These are phyloP conservation scores for Cucurbita maxima DNA, from an alignment of 306 rosid species.

Conservation along the genomic window DNA sequence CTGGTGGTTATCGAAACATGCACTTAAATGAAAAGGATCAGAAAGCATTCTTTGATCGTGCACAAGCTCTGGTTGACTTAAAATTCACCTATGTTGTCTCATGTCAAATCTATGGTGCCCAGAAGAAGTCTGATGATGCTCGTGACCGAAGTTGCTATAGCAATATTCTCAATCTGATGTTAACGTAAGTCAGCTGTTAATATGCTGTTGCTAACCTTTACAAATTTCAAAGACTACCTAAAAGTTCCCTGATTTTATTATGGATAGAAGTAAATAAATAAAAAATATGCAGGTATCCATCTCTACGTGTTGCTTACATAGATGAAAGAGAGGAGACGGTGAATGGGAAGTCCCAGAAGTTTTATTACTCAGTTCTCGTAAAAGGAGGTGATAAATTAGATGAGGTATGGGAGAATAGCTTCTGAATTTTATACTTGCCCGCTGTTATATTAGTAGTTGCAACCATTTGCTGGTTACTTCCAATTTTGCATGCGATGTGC, in stretches of 20 bases:
- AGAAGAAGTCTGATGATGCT: constrained; percentile 40
- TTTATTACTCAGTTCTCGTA: constrained; percentile 71
- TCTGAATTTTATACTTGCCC: constrained; percentile 1
- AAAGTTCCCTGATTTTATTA: background rate
- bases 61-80: constrained; percentile 76
- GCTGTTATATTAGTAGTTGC: background rate
- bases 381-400: constrained; percentile 88
- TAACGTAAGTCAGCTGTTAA: constrained; percentile 42
- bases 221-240: background rate
- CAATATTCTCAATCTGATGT: constrained; percentile 70
- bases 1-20: constrained; percentile 25
- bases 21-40: constrained; percentile 8
- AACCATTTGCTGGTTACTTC: background rate
- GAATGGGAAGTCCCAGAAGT: constrained; percentile 31
- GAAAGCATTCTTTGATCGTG: constrained; percentile 19
- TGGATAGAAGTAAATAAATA: background rate
- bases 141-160: constrained; percentile 40
- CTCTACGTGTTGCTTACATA: constrained; percentile 90
- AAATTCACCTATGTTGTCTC: constrained; percentile 95
- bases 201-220: background rate
- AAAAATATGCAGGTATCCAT: constrained; percentile 37
- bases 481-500: background rate
- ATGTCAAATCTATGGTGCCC: constrained; percentile 74
- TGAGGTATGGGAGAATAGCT: constrained; percentile 45
- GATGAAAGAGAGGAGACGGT: constrained; percentile 57